A percentile compares a stretch with the other conserved stretches of the same genome.
phyloP scores from a whole-genome alignment of 2,329 filamentous ascomycete genomes.

The Diaporthe velutina region DNA sequence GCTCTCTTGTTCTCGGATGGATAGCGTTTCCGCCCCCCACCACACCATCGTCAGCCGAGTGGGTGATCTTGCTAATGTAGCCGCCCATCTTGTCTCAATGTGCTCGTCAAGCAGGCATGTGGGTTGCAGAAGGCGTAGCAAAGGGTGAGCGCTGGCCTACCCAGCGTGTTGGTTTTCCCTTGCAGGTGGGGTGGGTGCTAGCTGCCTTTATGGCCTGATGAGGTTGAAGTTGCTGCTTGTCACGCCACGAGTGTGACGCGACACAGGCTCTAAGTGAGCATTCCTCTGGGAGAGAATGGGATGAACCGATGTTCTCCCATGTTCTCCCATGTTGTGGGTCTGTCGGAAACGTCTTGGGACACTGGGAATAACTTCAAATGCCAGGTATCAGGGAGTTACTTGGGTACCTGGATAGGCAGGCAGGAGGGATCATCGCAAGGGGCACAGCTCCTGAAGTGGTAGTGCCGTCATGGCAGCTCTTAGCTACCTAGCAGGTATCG shows the following conservation, averaged over 20 bases:
- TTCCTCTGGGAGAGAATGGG: too few species aligned
- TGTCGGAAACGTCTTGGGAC: neutral
- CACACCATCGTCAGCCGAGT: neutral
- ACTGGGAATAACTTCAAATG: neutral
- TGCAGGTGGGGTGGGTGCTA: too few species aligned
- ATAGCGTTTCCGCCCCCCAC: neutral
- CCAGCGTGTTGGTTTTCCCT: too few species aligned
- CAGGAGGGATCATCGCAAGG: neutral
- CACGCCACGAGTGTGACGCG: too few species aligned
- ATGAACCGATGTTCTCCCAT: too few species aligned
- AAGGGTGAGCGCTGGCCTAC: too few species aligned
- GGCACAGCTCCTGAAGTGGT: neutral
- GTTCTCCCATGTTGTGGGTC: too few species aligned
- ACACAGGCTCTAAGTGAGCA: too few species aligned
- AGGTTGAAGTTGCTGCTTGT: too few species aligned
- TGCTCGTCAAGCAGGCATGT: neutral
- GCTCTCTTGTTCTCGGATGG: neutral
- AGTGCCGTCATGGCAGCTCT: neutral
- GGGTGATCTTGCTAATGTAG: neutral
- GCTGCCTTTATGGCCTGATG: too few species aligned
- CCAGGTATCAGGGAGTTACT: neutral
- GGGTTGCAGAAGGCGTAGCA: too few species aligned
- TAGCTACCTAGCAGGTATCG: neutral
- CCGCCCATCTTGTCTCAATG: neutral
- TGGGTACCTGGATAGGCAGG: neutral